Evolutionary conservation across 805 yeast genomes (phyloP).

Genomic region (Suhomyces sp.): DNA sequence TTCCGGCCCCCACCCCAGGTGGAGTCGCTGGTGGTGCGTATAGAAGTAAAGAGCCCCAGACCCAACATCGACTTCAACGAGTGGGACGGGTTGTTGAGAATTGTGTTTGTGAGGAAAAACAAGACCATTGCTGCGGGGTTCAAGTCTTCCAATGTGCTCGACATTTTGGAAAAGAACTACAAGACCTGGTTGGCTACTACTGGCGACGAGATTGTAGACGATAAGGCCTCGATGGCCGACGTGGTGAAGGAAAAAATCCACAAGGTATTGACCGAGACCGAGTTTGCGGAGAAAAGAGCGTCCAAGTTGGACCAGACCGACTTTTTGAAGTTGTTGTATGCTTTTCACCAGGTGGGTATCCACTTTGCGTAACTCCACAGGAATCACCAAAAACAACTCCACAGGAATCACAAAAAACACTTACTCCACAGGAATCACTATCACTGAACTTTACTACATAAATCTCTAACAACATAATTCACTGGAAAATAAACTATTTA

Average conservation of each 20-base stretch:
- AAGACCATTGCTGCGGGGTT: constrained; percentile 92
- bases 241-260: constrained; percentile 68
- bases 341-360: constrained; percentile 95
- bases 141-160: constrained; percentile 74
- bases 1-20: constrained; percentile 99
- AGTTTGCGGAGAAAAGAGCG: constrained; percentile 79
- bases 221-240: constrained; percentile 38
- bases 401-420: too few species aligned
- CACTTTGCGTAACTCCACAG: constrained; percentile 69
- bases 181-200: constrained; percentile 63
- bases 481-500: too few species aligned
- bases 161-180: constrained; percentile 84
- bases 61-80: constrained; percentile 93
- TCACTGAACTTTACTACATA: neutral
- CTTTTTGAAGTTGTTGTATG: constrained; percentile 78
- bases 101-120: constrained; percentile 90
- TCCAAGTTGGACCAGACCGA: constrained; percentile 95
- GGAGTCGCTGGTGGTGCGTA: constrained; percentile 91
- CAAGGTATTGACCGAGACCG: constrained; percentile 75
- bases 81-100: constrained; percentile 94
- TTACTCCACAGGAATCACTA: constrained; percentile 2
- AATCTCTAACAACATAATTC: neutral
- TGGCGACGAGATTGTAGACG: constrained; percentile 43
- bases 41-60: constrained; percentile 87
- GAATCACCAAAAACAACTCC: too few species aligned